phyloP scores from a whole-genome alignment of 202 grass and related monocot species.

The Zizania palustris region DNA sequence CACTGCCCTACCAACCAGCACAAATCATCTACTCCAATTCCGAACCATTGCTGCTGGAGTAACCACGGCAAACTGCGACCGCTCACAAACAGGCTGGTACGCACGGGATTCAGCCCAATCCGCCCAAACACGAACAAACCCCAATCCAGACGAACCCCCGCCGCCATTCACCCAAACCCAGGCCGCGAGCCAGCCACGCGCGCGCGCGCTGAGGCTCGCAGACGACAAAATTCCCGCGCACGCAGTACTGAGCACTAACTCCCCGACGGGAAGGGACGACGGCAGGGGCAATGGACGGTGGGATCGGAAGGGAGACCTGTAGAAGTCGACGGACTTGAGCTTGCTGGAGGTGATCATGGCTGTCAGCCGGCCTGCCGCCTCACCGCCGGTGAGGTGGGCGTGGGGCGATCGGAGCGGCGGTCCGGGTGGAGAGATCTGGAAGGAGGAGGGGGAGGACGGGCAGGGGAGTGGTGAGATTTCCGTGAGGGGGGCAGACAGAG shows the following conservation, averaged over 20 bases:
- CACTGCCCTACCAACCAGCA: background rate
- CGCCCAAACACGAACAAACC: background rate
- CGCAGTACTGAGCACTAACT: no score
- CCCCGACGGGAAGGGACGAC: no score
- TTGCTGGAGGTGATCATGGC: constrained; percentile 87
- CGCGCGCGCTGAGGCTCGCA: background rate
- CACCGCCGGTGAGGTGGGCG: background rate
- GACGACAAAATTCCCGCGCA: no score
- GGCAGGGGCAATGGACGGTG: background rate
- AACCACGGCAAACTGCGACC: background rate
- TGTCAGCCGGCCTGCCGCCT: constrained; percentile 16
- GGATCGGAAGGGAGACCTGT: constrained; percentile 56
- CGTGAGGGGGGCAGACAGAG: background rate
- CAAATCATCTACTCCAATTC: background rate
- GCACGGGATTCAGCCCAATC: background rate
- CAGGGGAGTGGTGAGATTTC: constrained; percentile 36
- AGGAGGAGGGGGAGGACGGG: background rate
- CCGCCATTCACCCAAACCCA: background rate
- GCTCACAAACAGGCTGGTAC: background rate
- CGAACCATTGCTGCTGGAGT: background rate
- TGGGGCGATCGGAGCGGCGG: background rate
- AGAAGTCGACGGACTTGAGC: constrained; percentile 99
- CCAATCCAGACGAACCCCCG: background rate
- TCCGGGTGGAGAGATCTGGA: constrained; percentile 31
- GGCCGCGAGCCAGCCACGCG: background rate